A percentile compares a stretch with the other conserved stretches of the same genome.
Evolutionary conservation across 768 basidiomycete species (phyloP).

Genomic region (Suillus hirtellus): DNA sequence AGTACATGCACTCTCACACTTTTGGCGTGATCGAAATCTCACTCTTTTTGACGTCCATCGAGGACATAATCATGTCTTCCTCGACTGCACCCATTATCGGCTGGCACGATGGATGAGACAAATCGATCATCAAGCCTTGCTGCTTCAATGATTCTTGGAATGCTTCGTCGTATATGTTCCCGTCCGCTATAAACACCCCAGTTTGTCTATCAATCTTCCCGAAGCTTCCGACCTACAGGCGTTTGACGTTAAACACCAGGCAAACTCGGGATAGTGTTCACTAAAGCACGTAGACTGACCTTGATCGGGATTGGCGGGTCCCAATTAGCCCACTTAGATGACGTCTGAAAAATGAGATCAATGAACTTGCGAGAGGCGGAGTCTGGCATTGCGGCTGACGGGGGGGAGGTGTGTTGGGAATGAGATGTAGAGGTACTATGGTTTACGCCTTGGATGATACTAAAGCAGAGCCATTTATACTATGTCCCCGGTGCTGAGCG

Average conservation of each 20-base stretch:
- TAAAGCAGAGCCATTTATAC: neutral
- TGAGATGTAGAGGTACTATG: neutral
- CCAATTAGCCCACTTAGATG: slow-evolving; percentile 41
- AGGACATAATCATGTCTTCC: slow-evolving; percentile 24
- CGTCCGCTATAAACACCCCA: slow-evolving; percentile 30
- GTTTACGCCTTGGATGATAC: neutral
- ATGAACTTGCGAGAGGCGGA: slow-evolving; percentile 31
- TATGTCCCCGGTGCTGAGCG: neutral
- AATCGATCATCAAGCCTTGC: slow-evolving; percentile 14
- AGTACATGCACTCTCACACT: slow-evolving; percentile 19
- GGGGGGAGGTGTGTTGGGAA: neutral
- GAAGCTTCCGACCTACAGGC: slow-evolving; percentile 36
- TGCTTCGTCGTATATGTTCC: slow-evolving; percentile 32
- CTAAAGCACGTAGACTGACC: slow-evolving; percentile 19
- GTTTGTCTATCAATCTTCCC: slow-evolving; percentile 30
- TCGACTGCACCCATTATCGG: slow-evolving; percentile 21
- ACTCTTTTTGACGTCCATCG: slow-evolving; percentile 21
- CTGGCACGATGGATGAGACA: slow-evolving; percentile 8
- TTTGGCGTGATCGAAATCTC: slow-evolving; percentile 18
- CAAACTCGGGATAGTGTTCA: neutral
- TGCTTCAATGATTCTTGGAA: slow-evolving; percentile 23
- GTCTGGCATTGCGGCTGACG: neutral
- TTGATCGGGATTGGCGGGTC: slow-evolving; percentile 35
- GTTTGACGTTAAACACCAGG: neutral
- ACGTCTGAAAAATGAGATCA: slow-evolving; percentile 31